Percentiles rank a stretch among this genome's conserved stretches.
Evolutionary conservation across 495 filamentous ascomycete species (phyloP).

Genomic region (Astrothelium subdiscretum): DNA sequence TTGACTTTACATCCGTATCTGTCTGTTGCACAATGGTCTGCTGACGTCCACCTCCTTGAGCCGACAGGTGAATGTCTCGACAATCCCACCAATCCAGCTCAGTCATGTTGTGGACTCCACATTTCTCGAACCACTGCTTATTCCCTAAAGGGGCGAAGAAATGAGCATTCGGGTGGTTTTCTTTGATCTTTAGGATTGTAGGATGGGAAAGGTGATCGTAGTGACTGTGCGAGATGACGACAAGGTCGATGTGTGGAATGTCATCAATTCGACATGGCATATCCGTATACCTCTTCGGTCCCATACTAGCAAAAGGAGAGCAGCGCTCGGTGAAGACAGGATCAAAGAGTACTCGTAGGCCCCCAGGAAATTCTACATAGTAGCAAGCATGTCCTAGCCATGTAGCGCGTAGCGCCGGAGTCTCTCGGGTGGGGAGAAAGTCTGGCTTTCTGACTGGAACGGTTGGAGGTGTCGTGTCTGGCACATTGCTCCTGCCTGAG

Average conservation of each 20-base stretch:
- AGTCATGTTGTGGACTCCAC: slow-evolving; percentile 59
- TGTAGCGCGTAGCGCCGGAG: slow-evolving; percentile 63
- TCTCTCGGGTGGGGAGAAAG: slow-evolving; percentile 52
- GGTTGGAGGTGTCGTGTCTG: slow-evolving; percentile 53
- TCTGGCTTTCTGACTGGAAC: slow-evolving; percentile 56
- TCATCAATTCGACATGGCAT: slow-evolving; percentile 67
- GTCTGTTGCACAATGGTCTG: slow-evolving; percentile 5
- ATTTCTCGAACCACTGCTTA: slow-evolving; percentile 66
- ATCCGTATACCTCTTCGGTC: slow-evolving; percentile 73
- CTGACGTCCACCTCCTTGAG: not conserved
- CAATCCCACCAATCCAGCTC: slow-evolving; percentile 97
- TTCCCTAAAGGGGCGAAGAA: slow-evolving; percentile 88
- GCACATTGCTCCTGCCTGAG: slow-evolving; percentile 45
- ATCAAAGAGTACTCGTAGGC: slow-evolving; percentile 85
- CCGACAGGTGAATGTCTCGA: slow-evolving; percentile 51
- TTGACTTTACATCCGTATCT: slow-evolving; percentile 2
- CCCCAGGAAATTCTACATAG: slow-evolving; percentile 81
- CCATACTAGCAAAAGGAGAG: slow-evolving; percentile 57
- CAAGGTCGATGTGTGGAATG: slow-evolving; percentile 73
- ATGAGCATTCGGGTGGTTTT: slow-evolving; percentile 64
- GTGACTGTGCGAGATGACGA: slow-evolving; percentile 86
- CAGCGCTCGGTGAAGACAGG: slow-evolving; percentile 89
- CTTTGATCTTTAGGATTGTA: slow-evolving; percentile 57
- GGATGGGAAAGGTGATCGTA: slow-evolving; percentile 85
- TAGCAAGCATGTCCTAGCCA: slow-evolving; percentile 97